Evolutionary conservation across 179 eudicot genomes (phyloP).

Genomic region (Vitellaria paradoxa): DNA sequence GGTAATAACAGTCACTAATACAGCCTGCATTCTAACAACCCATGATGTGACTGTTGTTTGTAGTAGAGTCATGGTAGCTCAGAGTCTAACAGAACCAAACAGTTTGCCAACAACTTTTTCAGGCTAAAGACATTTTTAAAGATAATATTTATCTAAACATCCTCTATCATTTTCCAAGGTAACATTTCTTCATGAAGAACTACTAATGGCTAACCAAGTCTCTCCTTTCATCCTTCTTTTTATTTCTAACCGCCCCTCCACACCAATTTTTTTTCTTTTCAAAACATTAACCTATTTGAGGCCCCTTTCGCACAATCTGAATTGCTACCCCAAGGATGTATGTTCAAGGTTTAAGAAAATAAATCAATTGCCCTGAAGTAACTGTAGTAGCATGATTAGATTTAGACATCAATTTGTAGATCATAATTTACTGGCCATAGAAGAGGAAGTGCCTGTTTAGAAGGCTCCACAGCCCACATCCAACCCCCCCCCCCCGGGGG

Average conservation of each 20-base stretch:
- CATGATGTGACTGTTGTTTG: not conserved
- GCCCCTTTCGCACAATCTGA: not conserved
- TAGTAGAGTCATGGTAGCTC: not conserved
- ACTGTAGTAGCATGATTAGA: not conserved
- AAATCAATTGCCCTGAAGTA: not conserved
- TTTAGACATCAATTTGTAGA: not conserved
- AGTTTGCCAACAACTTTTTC: not conserved
- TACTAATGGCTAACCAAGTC: not conserved
- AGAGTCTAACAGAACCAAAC: not conserved
- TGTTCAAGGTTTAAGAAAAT: not conserved
- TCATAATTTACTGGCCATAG: not conserved
- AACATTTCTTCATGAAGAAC: not conserved
- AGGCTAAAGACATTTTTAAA: not conserved
- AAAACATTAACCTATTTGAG: not conserved
- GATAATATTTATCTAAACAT: not conserved
- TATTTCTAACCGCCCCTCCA: not conserved
- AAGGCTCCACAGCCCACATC: not conserved
- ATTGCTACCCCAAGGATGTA: not conserved
- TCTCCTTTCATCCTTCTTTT: not conserved
- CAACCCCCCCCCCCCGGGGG: too few relatives aligned
- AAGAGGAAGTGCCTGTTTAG: not conserved
- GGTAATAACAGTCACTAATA: not conserved
- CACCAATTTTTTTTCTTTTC: too few relatives aligned
- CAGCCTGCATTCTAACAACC: not conserved
- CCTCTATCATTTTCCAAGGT: not conserved